Evolutionary conservation across 768 basidiomycete genomes (phyloP), one percentile per base, ranked within the genome.

Genomic region (Mycena kentingensis): DNA sequence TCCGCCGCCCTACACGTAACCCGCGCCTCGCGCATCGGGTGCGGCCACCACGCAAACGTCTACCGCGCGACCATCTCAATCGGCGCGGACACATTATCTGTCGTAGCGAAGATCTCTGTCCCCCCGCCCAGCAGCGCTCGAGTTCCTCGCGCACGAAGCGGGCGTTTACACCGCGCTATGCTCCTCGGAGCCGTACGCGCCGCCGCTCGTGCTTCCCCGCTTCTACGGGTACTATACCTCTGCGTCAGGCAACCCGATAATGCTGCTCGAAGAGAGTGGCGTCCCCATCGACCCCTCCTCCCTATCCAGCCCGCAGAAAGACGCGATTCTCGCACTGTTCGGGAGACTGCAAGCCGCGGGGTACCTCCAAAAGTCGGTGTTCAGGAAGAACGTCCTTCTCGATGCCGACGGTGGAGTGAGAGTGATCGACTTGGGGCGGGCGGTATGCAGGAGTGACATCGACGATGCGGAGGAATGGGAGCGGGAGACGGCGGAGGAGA

Each of bases 391-490:
- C 58, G 66, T 79, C 39, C 61, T 80, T 26, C 60, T 70, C 16
- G 78, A 81, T 47, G 60, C 59, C 0, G 78, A 78, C 73, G 21
- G 67, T 77, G 36, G 67, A 73, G 8, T 71, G 69, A 45, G 80
- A 21, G 45, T 81, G 54, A 79, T 82, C 47, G 80, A 82, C 58
- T 79, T 80, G 32, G 80, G 80, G 12, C 69, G 79, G 5, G 51
- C 56, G 6, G 24, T 55, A n/a, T 49, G 34, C n/a, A 56, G 61
- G 48, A 36, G 52, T 1, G 4, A 12, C 12, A n/a, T n/a, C 7
- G 21, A 31, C 28, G 48, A 55, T 26, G 46, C 24, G 15, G 48
- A 55, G 37, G 58, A 49, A 21, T 55, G 58, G 54, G 46, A 41
- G 1, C 50, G 52, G 11, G 51, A 52, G 21, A 55, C n/a, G 26